phyloP scores from a whole-genome alignment of 176 grass and related monocot genomes.

The Luzula sylvatica region DNA sequence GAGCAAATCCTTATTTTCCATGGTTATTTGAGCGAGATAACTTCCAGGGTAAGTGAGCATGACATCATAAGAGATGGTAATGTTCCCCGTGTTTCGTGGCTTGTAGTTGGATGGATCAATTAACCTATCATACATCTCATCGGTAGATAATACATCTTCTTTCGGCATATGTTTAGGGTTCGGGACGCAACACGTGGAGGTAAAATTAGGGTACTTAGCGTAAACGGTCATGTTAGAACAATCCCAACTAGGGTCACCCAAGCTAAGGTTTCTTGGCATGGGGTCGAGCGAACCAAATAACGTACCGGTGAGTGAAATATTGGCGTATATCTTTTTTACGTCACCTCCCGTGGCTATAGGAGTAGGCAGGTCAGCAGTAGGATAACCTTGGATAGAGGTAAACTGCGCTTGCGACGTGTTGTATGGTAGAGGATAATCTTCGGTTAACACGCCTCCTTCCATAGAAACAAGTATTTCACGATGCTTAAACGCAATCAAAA shows the following conservation, averaged over 20 bases:
- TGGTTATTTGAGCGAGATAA: conserved; percentile 59
- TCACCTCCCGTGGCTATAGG: conserved; percentile 64
- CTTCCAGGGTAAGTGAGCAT: conserved; percentile 29
- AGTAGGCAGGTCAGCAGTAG: conserved; percentile 55
- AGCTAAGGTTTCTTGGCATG: conserved; percentile 34
- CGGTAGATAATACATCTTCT: conserved; percentile 1
- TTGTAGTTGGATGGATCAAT: conserved; percentile 5
- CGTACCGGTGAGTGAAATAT: conserved; percentile 42
- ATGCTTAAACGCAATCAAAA: conserved; percentile 39
- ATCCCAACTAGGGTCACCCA: conserved; percentile 43
- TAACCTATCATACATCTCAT: neutral
- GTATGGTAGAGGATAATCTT: conserved; percentile 41
- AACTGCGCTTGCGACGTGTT: conserved; percentile 24
- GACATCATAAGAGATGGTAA: conserved; percentile 68
- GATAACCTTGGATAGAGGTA: conserved; percentile 50
- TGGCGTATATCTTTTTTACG: conserved; percentile 18
- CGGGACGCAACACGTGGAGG: conserved; percentile 42
- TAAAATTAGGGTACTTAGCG: neutral
- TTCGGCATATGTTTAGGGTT: neutral
- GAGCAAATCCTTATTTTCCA: conserved; percentile 48
- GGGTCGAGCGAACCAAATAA: conserved; percentile 36
- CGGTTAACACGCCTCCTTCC: conserved; percentile 42
- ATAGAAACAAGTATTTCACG: conserved; percentile 49
- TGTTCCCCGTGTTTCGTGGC: conserved; percentile 37
- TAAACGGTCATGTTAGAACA: conserved; percentile 18